Evolutionary conservation across 768 basidiomycete species (phyloP), one percentile per base, ranked within the genome.

Genomic region (Boletus insuetus): DNA sequence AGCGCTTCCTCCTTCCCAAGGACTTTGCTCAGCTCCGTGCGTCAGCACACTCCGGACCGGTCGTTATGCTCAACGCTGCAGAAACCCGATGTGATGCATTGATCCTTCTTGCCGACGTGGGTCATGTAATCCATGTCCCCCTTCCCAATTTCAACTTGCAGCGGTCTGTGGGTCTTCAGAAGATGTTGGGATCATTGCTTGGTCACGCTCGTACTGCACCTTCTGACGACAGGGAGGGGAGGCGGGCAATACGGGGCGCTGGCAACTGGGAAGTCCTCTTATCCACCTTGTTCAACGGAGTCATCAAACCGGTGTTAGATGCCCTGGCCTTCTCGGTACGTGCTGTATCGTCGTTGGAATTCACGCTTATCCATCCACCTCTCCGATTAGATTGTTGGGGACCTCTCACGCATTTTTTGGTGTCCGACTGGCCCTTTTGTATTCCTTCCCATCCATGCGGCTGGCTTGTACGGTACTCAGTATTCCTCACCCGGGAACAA

Each of bases 51-150:
- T 26, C 24, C 16, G 42, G 42, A 5, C 42, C 24, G 16, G 16
- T 26, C 2, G 42, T 44, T 16, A 26, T 44, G 10, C 24, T 44
- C 9, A 44, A 44, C 4, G 42, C 42, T 17, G 42, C 42, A 44
- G 22, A 46, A n/a, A 45, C 22, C n/a, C 60, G 71, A n/a, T 75
- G 72, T 31, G 72, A 76, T 55, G 76, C 73, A 6, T 31, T 57
- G 51, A 48, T 57, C 16, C 10, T 57, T 3, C 46, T 54, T 7
- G 43, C 46, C 6, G 34, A 57, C 4, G 38, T 45, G 14, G 37
- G 49, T 3, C 6, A 43, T 31, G 56, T 31, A 1, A 19, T 55
- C 7, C 54, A 58, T 39, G 49, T 51, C 35, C 56, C 56, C 3
- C 56, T 57, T 12, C 41, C 41, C 6, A 20, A 26, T 32, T 54